Evolutionary conservation across 1,139 yeast species (phyloP).

Genomic region (Saccharomycopsis hybrid): DNA sequence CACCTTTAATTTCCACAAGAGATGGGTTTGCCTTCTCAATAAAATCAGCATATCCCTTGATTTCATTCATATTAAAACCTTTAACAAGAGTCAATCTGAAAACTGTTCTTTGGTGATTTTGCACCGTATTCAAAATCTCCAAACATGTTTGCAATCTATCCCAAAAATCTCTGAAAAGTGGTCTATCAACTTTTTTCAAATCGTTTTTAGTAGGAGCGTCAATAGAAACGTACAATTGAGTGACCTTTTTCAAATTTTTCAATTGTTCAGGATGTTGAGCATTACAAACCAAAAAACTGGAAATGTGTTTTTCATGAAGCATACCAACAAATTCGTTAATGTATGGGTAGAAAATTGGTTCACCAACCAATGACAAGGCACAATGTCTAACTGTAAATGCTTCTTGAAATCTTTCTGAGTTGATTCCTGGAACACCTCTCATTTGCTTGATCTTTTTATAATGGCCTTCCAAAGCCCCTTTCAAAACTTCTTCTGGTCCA

Average conservation of each 20-base stretch:
- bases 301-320: constrained; percentile 71
- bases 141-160: constrained; percentile 76
- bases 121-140: constrained; percentile 67
- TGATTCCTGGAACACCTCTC: constrained; percentile 94
- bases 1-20: constrained; percentile 89
- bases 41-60: constrained; percentile 82
- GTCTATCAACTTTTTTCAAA: constrained; percentile 79
- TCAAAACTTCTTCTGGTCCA: constrained; percentile 73
- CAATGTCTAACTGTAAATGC: constrained; percentile 87
- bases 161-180: constrained; percentile 88
- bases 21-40: constrained; percentile 79
- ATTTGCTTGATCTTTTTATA: constrained; percentile 87
- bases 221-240: constrained; percentile 86
- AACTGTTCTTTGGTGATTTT: constrained; percentile 81
- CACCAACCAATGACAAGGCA: constrained; percentile 89
- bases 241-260: constrained; percentile 62
- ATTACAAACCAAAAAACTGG: constrained; percentile 86
- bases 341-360: constrained; percentile 88
- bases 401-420: constrained; percentile 82
- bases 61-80: constrained; percentile 83
- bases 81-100: constrained; percentile 86
- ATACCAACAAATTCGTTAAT: constrained; percentile 77
- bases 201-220: constrained; percentile 85
- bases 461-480: constrained; percentile 85
- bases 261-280: constrained; percentile 93